phyloP scores from a whole-genome alignment of 2,329 filamentous ascomycete species.

The Cercospora canescens region DNA sequence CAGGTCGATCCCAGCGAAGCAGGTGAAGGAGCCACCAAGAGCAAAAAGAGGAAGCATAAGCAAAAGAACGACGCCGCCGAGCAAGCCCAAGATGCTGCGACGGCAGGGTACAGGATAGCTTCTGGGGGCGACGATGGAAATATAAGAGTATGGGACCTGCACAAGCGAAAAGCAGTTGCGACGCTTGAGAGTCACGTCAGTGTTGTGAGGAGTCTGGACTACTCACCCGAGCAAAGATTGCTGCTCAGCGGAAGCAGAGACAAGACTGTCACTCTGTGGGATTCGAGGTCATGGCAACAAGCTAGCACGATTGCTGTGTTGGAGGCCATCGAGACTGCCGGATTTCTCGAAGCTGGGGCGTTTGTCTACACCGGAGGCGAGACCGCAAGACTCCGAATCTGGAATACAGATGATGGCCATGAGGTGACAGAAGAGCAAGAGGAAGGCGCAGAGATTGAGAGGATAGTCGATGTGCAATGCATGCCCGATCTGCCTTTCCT shows the following conservation, averaged over 20 bases:
- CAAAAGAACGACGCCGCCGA: conserved; percentile 50
- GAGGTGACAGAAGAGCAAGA: conserved; percentile 78
- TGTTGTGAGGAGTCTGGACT: conserved; percentile 85
- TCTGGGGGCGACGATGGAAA: conserved; percentile 94
- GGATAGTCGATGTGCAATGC: conserved; percentile 72
- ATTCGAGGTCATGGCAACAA: conserved; percentile 79
- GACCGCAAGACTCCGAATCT: conserved; percentile 78
- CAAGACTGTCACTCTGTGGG: conserved; percentile 93
- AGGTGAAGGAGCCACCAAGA: conserved; percentile 27
- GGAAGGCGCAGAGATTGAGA: conserved; percentile 58
- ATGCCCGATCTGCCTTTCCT: conserved; percentile 67
- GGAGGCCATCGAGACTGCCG: conserved; percentile 80
- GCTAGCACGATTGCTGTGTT: conserved; percentile 78
- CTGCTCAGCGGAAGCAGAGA: conserved; percentile 86
- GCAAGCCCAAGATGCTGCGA: conserved; percentile 50
- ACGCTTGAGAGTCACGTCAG: conserved; percentile 91
- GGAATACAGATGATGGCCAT: conserved; percentile 73
- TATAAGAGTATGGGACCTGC: conserved; percentile 85
- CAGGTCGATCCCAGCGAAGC: conserved; percentile 47
- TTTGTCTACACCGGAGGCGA: conserved; percentile 83
- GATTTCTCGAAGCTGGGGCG: conserved; percentile 71
- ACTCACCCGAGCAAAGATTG: conserved; percentile 70
- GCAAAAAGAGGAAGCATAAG: conserved; percentile 49
- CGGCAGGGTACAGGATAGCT: conserved; percentile 72
- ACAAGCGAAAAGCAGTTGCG: conserved; percentile 75